Percentiles rank a stretch among this genome's conserved stretches.
Conservation (phyloP, 306 rosid species). For the apple (Malus domestica) region ASM211411v1 NC_041791.1:35784001-35784500, state of each 20-base stretch:
- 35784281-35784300: slow-evolving; percentile 75
- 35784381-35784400: slow-evolving; percentile 89
- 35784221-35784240: slow-evolving; percentile 85
- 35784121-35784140: slow-evolving; percentile 79
- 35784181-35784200: slow-evolving; percentile 90
- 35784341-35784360: slow-evolving; percentile 64
- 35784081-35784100: slow-evolving; percentile 5
- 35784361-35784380: slow-evolving; percentile 85
- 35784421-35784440: slow-evolving; percentile 55
- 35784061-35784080: slow-evolving; percentile 11
- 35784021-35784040: slow-evolving; percentile 66
- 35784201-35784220: slow-evolving; percentile 74
- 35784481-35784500: slow-evolving; percentile 54
- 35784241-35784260: slow-evolving; percentile 44
- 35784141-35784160: slow-evolving; percentile 84
- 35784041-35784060: slow-evolving; percentile 11
- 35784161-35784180: slow-evolving; percentile 89
- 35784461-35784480: slow-evolving; percentile 81
- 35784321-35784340: slow-evolving; percentile 55
- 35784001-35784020: slow-evolving; percentile 85
- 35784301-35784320: slow-evolving; percentile 53
- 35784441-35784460: slow-evolving; percentile 91
- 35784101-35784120: slow-evolving; percentile 6
- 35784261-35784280: slow-evolving; percentile 65
- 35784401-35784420: slow-evolving; percentile 63